Base-by-base conservation (phyloP, 176 grass and related monocot species). In the Eragrostis curvula region DNA sequence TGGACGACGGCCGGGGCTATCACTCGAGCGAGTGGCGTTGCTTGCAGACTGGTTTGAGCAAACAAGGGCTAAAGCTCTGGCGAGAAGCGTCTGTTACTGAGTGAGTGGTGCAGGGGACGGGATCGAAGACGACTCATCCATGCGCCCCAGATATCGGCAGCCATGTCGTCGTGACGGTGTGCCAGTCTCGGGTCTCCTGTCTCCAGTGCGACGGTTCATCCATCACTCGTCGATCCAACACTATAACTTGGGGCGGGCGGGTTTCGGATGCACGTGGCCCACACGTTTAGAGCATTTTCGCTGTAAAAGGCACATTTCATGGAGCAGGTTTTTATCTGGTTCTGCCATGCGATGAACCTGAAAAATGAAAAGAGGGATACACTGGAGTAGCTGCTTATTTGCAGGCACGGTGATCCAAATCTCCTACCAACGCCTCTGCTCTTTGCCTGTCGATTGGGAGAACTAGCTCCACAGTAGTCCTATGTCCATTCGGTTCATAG, bases 71-170 rank as follows among this genome's bases (percentile, higher is more conserved):
- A 2, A 2, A 0, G 12, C 4, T 29, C 29, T 18, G 28, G 30
- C 68, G 75, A 86, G 84, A 86, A 73, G 75, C 75, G 59, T 46
- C 75, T 47, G 32, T 12, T 47, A n/a, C n/a, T 0, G 0, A 71
- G n/a, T 17, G 84, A 44, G 75, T 71, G 75, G 67, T 28, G 12
- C 45, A 15, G 20, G 57, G 20, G 9, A 71, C 44, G 80, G 44
- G 30, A n/a, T n/a, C n/a, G n/a, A n/a, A n/a, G n/a, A 45, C 51
- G 59, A 20, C 53, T 36, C n/a, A n/a, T n/a, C n/a, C n/a, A n/a
- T n/a, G 24, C 15, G 59, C 58, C 57, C 57, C 57, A 47, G 68
- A 83, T 83, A 83, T 27, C 45, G 0, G 48, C 2, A n/a, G 25
- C 46, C 18, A 58, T 47, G 46, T 53, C 46, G 61, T 65, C 13